Percentiles rank a stretch among this genome's conserved stretches.
Evolutionary conservation across 2,329 filamentous ascomycete species (phyloP).

Genomic region (Diaporthe caulivora): DNA sequence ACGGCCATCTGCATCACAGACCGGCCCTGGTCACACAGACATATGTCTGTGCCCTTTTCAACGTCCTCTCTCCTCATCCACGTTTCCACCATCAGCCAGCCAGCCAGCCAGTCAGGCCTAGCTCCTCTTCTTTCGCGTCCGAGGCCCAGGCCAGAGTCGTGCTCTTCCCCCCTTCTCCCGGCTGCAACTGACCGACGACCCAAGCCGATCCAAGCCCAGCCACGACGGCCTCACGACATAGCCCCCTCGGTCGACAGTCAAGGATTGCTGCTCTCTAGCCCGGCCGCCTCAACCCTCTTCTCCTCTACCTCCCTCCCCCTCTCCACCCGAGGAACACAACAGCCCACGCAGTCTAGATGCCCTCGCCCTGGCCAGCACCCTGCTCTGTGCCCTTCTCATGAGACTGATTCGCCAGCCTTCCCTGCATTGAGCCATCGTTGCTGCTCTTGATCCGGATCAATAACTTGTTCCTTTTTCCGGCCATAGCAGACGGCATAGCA

Average conservation of each 20-base stretch:
- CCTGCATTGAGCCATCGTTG: conserved; percentile 15
- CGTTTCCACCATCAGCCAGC: background rate
- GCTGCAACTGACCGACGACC: background rate
- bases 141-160: conserved; percentile 19
- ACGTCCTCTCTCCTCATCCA: conserved; percentile 26
- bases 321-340: background rate
- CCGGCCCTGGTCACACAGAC: conserved; percentile 28
- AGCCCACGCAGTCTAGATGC: conserved; percentile 15
- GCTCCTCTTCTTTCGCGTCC: background rate
- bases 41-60: conserved; percentile 34
- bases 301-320: background rate
- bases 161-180: conserved; percentile 7
- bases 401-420: conserved; percentile 24
- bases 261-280: conserved; percentile 7
- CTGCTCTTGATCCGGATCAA: conserved; percentile 19
- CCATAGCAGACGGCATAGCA: conserved; percentile 46
- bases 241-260: background rate
- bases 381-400: conserved; percentile 32
- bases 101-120: conserved; percentile 21
- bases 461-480: background rate
- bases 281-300: conserved; percentile 10
- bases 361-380: conserved; percentile 19
- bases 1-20: conserved; percentile 14
- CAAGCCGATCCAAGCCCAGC: background rate
- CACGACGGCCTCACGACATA: conserved; percentile 17